Evolutionary conservation across 306 rosid species (phyloP), one percentile per base, ranked within the genome.

Genomic region (Pyrus betulifolia): DNA sequence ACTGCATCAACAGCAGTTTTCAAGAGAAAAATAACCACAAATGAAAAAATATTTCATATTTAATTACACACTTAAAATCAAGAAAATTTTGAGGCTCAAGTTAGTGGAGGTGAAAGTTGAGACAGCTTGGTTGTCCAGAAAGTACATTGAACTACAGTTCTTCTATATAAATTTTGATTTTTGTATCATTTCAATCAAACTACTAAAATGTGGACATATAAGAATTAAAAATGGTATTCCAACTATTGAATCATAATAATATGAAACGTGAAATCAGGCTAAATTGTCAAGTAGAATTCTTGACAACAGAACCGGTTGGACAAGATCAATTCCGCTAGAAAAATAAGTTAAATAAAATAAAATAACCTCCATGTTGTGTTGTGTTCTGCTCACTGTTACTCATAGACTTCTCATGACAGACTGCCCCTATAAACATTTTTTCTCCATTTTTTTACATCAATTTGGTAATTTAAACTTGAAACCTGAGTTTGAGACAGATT

Each of bases 1-100:
- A 93, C 97, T 93, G 80, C 57, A 87, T 17, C 71, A 73, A 87
- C 44, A 65, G 33, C 57, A 15, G 38, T 70, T 76, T 45, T 78
- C 75, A 69, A 72, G 17, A 66, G 18, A 80, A 42, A 12, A 38
- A n/a, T 33, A 79, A n/a, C 62, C 61, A 76, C 71, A 30, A 74
- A 63, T 40, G 52, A 63, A 57, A 51, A 63, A 21, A 21, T 57
- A 22, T 18, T 12, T 17, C 51, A 71, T 33, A 25, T 33, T 8
- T 38, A 1, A 35, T 21, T 35, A 22, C 5, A 27, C 76, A 33
- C 0, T 55, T 13, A 4, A 33, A 55, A 35, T 31, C 13, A 10
- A 38, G 49, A 35, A 12, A 31, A 33, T 6, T 14, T 10, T 46
- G 8, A 38, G 3, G 35, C 12, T 8, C 9, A 40, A 10, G 23